Evolutionary conservation across 208 protist species (phyloP).

Genomic region (Kentomonas sorsogonicus): DNA sequence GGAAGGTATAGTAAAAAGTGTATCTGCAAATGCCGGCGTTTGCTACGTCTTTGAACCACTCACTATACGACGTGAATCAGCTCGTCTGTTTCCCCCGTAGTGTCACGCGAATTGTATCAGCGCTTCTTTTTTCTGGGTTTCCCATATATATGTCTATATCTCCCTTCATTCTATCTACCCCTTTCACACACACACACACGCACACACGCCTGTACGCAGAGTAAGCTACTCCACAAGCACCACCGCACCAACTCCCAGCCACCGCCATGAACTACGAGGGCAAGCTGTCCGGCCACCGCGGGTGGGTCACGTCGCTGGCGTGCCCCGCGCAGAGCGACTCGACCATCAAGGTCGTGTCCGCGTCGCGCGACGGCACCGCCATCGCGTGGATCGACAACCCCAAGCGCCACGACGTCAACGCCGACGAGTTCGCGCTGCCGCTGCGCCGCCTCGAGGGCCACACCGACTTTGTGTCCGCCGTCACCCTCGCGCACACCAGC

Average conservation of each 20-base stretch:
- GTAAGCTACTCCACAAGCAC: too few relatives aligned
- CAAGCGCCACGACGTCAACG: constrained; percentile 60
- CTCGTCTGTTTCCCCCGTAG: too few relatives aligned
- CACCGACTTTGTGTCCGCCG: constrained; percentile 94
- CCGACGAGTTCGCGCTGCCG: constrained; percentile 78
- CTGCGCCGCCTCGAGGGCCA: constrained; percentile 88
- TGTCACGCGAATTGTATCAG: too few relatives aligned
- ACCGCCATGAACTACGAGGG: constrained; percentile 75
- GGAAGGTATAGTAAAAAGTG: too few relatives aligned
- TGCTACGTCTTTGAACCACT: too few relatives aligned
- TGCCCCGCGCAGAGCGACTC: constrained; percentile 71
- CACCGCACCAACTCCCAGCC: background rate
- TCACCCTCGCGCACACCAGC: constrained; percentile 95
- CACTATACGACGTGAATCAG: too few relatives aligned
- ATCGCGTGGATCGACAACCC: constrained; percentile 95
- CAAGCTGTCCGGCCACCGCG: constrained; percentile 93
- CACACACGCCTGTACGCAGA: too few relatives aligned
- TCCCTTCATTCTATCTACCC: too few relatives aligned
- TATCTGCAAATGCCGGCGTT: too few relatives aligned
- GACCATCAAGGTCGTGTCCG: constrained; percentile 70
- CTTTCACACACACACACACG: too few relatives aligned
- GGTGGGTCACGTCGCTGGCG: constrained; percentile 92
- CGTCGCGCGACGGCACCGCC: constrained; percentile 96
- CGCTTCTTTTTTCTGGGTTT: too few relatives aligned
- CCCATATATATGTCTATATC: too few relatives aligned